Percentiles rank a stretch among this genome's conserved stretches.
phyloP scores from a whole-genome alignment of 225 moss, liverwort and hornwort species.

The Sphagnum tenellum region DNA sequence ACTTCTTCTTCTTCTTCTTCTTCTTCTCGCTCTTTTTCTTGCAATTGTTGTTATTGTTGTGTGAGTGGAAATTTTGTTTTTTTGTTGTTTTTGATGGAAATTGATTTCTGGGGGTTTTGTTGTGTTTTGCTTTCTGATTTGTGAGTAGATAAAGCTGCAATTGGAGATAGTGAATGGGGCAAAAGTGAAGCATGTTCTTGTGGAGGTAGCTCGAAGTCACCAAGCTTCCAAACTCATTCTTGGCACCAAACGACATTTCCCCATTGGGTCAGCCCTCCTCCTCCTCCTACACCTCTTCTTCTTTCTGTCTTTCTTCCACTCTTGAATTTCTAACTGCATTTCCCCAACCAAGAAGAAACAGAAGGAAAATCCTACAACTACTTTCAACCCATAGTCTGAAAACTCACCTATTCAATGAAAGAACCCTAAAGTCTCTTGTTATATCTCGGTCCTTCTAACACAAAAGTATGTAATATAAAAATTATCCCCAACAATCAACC shows the following conservation, averaged over 20 bases:
- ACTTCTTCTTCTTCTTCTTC: neutral
- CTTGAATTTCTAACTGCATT: too few relatives aligned
- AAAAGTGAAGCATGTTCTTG: slow-evolving; percentile 32
- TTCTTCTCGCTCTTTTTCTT: neutral
- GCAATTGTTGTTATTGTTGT: neutral
- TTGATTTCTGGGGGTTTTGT: slow-evolving; percentile 11
- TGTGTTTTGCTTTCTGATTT: slow-evolving; percentile 13
- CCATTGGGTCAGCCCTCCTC: slow-evolving; percentile 21
- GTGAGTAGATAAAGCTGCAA: slow-evolving; percentile 39
- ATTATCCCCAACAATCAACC: too few relatives aligned
- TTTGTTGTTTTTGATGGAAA: neutral
- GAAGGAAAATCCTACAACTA: too few relatives aligned
- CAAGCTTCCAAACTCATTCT: slow-evolving; percentile 54
- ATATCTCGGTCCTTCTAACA: too few relatives aligned
- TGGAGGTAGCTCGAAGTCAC: slow-evolving; percentile 35
- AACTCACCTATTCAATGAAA: too few relatives aligned
- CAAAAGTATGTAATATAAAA: too few relatives aligned
- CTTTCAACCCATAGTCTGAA: too few relatives aligned
- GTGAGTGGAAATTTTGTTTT: slow-evolving; percentile 7
- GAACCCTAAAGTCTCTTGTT: too few relatives aligned
- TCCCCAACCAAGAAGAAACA: too few relatives aligned
- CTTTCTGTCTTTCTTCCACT: too few relatives aligned
- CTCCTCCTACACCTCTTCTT: too few relatives aligned
- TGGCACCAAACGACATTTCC: slow-evolving; percentile 35
- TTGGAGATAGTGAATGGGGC: slow-evolving; percentile 49